phyloP scores from a whole-genome alignment of 2,329 filamentous ascomycete genomes.

The Aspergillus sclerotialis region DNA sequence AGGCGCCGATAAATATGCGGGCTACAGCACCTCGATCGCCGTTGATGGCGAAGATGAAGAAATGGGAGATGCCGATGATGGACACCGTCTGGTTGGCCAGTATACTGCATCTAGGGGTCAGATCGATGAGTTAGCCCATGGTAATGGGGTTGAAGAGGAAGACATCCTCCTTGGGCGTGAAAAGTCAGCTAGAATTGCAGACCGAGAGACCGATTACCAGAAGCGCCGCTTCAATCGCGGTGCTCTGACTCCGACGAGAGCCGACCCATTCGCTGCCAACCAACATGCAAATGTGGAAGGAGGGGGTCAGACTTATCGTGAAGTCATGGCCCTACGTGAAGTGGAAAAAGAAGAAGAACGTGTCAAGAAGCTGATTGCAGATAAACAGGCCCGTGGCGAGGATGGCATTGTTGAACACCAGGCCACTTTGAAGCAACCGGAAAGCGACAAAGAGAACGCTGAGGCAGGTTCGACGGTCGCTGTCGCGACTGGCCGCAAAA shows the following conservation, averaged over 20 bases:
- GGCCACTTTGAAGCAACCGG: constrained; percentile 66
- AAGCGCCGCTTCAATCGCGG: constrained; percentile 86
- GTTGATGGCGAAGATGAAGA: constrained; percentile 72
- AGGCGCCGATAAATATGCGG: constrained; percentile 72
- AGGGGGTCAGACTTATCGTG: constrained; percentile 76
- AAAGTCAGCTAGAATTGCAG: constrained; percentile 82
- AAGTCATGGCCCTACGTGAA: constrained; percentile 85
- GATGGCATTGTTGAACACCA: constrained; percentile 59
- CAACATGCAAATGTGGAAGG: constrained; percentile 58
- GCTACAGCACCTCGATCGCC: constrained; percentile 86
- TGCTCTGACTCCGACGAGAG: constrained; percentile 70
- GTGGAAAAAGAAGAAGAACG: constrained; percentile 90
- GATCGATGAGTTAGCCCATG: constrained; percentile 88
- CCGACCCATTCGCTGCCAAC: constrained; percentile 76
- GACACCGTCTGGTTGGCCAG: constrained; percentile 78
- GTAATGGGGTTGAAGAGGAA: constrained; percentile 80
- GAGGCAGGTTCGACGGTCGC: constrained; percentile 63
- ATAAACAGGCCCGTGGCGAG: constrained; percentile 58
- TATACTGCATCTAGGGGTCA: constrained; percentile 90
- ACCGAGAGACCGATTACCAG: constrained; percentile 95
- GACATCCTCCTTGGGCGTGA: constrained; percentile 81
- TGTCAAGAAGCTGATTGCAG: constrained; percentile 70
- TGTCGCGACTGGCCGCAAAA: constrained; percentile 61
- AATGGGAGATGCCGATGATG: constrained; percentile 66
- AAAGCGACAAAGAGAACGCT: constrained; percentile 61